Base-by-base conservation (phyloP, 257 asterid species). In the Coffea canephora region DNA sequence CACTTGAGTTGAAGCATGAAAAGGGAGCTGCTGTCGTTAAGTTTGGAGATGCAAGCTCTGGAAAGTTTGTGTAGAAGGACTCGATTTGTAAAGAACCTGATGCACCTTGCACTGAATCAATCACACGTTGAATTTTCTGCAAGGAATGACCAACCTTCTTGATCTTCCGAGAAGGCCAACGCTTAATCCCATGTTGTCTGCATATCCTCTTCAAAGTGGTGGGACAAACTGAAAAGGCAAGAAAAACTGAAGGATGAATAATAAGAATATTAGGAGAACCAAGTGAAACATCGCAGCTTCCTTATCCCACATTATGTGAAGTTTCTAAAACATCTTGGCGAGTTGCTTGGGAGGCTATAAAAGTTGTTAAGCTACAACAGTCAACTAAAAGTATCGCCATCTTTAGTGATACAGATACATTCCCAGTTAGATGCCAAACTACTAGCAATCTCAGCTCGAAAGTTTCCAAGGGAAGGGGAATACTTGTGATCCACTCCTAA, bases 121-220 rank as follows among this genome's bases (percentile, higher is more conserved):
- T 95, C 84, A 95, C 99, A 39, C 91, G 97, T 79, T 89, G 97
- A 85, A 95, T 93, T 82, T 95, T 93, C 81, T 91, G 90, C 54
- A 93, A 85, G 39, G 99, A 91, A 87, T 91, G 97, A 0, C 97
- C 99, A 3, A 95, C 99, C 79, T 95, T 95, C 93, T 93, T 95
- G 86, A 95, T 89, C 84, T 92, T 95, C 46, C 97, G 88, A 75
- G 98, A 95, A 72, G 99, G 99, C 99, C 99, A 95, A 50, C 99
- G 97, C 69, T 90, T 91, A 49, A 95, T 93, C 23, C 98, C 98
- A 27, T 93, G 91, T 76, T 91, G 96, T 84, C 99, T 86, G 89
- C 99, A 95, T 89, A 95, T 93, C 89, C 98, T 91, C 93, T 95
- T 95, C 93, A 95, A 86, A 13, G 99, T 95, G 39, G 99, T 95